Evolutionary conservation across 202 grass and related monocot genomes (phyloP), one percentile per base, ranked within the genome.

Genomic region (Musa balbisiana): DNA sequence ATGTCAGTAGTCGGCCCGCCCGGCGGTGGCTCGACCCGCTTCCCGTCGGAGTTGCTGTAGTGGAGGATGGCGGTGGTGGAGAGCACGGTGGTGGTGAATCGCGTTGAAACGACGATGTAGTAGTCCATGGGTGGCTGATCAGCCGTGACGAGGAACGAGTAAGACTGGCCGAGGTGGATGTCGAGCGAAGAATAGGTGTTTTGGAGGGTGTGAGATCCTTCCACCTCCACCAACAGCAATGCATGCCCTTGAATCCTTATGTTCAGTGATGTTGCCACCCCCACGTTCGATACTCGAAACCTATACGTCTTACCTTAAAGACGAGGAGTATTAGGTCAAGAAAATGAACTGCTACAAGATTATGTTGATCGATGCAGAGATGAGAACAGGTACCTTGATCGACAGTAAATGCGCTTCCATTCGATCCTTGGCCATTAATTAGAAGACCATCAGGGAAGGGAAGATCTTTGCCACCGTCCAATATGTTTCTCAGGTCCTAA

Each of bases 91-190:
- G 10, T 23, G 60, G 90, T 89, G 86, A 93, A 93, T 54, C 94
- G 84, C 52, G 94, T 93, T 56, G 94, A 98, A 52, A 89, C 76
- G 64, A 93, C 88, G 76, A 93, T 74, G 83, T 82, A 53, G 73
- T 98, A 98, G 73, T 98, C 87, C 51, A 81, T 82, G 0, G 55
- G 84, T 0, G 94, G 90, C 59, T 93, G 90, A 80, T 98, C 79
- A 6, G 90, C 88, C 3, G 90, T 89, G 76, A 98, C 56, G 21
- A 98, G 84, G 73, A 98, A 88, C 0, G 94, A 98, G 77, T 91
- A 93, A n/a, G 94, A 98, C 82, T 98, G 94, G 11, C 94, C 94
- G 14, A 91, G 82, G 83, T 98, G 88, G 20, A 98, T 83, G 68
- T 98, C 94, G 1, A 93, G 88, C 21, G 91, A 91, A 3, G 91